Base-by-base conservation (phyloP, 2,329 filamentous ascomycete genomes). In the Arthrobotrys sinensis region DNA sequence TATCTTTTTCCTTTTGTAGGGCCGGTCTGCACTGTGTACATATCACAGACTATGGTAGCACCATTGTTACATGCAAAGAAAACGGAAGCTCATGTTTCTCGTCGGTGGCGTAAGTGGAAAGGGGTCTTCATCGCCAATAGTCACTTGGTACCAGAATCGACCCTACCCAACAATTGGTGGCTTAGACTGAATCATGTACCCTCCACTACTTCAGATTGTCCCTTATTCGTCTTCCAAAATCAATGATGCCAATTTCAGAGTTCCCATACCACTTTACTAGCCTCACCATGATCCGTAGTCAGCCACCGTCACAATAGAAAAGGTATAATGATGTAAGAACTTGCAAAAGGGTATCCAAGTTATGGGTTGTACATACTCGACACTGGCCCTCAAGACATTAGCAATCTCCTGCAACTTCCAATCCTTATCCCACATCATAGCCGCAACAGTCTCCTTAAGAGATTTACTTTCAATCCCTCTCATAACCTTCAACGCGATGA, bases 221-320 rank as follows among this genome's bases (percentile, higher is more conserved):
- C 12, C 6, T 36, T 36, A 53, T 19, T 36, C 4, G 14, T 53
- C 28, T 14, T 2, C 10, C 28, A 53, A 53, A 1, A 53, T 53
- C 50, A 53, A 36, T 10, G 50, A 53, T 6, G 28, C 28, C n/a
- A 53, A 14, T 6, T 3, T 52, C 48, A 28, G 28, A 14, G 21
- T 8, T 36, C 50, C 50, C 50, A 53, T 8, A 53, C 28, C 50
- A 21, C 50, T 53, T 53, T 53, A 40, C 55, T 60, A 43, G 55
- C 6, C 52, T 57, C 52, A 28, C 4, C 36, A 19, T 3, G 8
- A 40, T 40, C 10, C 5, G 12, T 14, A 11, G 21, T 60, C 36
- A 28, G 38, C 55, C n/a, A n/a, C 16, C 43, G 16, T 43, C 38
- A 43, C 3, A 19, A 21, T 16, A 40, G 12, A 57, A 19, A 1